These are phyloP conservation scores for Syncephalastrum contaminatum DNA, from an alignment of 371 early-diverging fungal genomes.

Conservation along the genomic window DNA sequence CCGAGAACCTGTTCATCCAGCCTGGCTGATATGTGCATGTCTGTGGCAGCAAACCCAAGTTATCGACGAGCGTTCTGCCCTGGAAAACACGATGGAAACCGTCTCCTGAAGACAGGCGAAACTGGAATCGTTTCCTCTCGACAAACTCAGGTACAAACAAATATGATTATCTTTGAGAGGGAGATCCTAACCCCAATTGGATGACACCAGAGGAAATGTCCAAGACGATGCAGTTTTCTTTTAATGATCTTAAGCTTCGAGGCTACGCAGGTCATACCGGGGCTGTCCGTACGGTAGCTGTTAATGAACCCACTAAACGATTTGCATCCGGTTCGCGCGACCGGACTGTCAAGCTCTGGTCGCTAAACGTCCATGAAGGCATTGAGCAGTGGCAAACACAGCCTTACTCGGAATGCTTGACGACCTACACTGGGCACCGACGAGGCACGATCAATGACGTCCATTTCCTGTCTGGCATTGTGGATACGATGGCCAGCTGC, in stretches of 20 bases:
- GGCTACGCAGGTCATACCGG: slow-evolving; percentile 65
- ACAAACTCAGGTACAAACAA: slow-evolving; percentile 51
- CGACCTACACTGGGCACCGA: slow-evolving; percentile 62
- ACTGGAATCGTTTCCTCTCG: slow-evolving; percentile 67
- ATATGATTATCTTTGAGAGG: not conserved
- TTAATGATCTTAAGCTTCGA: slow-evolving; percentile 63
- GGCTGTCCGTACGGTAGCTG: slow-evolving; percentile 49
- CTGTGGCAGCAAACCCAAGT: slow-evolving; percentile 22
- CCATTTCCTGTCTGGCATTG: slow-evolving; percentile 54
- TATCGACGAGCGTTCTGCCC: slow-evolving; percentile 44
- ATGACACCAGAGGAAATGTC: slow-evolving; percentile 61
- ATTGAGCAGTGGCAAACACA: slow-evolving; percentile 59
- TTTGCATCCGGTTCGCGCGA: slow-evolving; percentile 69
- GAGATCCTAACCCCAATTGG: not conserved
- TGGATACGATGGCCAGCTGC: slow-evolving; percentile 62
- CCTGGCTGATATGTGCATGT: not conserved
- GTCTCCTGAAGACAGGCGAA: slow-evolving; percentile 56
- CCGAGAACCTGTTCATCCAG: too few species aligned
- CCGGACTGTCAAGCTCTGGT: slow-evolving; percentile 72
- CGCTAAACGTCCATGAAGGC: slow-evolving; percentile 60
- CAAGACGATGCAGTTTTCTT: slow-evolving; percentile 67
- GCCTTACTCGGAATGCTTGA: slow-evolving; percentile 56
- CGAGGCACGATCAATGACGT: slow-evolving; percentile 52
- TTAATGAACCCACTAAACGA: slow-evolving; percentile 57
- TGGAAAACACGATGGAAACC: slow-evolving; percentile 57